Evolutionary conservation across 2,329 filamentous ascomycete species (phyloP), one percentile per base, ranked within the genome.

Genomic region (Neurospora sp.): DNA sequence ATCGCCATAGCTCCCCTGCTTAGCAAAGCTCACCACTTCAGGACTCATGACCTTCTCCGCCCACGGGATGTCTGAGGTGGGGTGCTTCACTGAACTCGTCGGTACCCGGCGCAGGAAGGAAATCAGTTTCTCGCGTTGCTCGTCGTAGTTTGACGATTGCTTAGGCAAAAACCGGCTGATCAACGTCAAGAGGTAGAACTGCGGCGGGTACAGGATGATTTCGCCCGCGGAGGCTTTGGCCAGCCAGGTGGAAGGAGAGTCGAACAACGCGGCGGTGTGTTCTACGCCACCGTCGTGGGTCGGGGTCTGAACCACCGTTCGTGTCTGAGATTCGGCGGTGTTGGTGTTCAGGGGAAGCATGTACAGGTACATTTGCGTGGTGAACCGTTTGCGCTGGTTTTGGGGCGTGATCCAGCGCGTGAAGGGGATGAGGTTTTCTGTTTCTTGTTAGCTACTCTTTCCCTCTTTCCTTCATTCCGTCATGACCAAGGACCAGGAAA

Each of bases 321-420:
- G 88, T 76, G 85, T 86, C 73, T 74, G 81, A 76, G 75, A 82
- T 78, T 74, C 82, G 74, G 72, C 75, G 39, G 75, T 76, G 6
- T 73, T 67, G 7, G 73, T 72, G n/a, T 80, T 79, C 11, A 90
- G 80, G 0, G 93, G 93, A 2, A 97, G 85, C 79, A 96, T 90
- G 80, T 97, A 97, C 11, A 98, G 79, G 80, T 98, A 99, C 95
- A 98, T 98, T 78, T 97, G 94, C 0, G 95, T 97, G 0, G 92
- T 93, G 81, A 96, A 99, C 66, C 96, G 87, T 75, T 90, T 93
- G 0, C 89, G 86, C 1, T 90, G 82, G 72, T 87, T 88, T 0
- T 83, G 80, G 0, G 95, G 95, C 2, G 96, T 98, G 70, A 98
- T 85, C 96, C 96, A 98, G 69, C 93, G 88, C 0, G 94, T 97